These are phyloP conservation scores for Toxicodendron radicans DNA, from an alignment of 345 rosid genomes.

Conservation along the genomic window DNA sequence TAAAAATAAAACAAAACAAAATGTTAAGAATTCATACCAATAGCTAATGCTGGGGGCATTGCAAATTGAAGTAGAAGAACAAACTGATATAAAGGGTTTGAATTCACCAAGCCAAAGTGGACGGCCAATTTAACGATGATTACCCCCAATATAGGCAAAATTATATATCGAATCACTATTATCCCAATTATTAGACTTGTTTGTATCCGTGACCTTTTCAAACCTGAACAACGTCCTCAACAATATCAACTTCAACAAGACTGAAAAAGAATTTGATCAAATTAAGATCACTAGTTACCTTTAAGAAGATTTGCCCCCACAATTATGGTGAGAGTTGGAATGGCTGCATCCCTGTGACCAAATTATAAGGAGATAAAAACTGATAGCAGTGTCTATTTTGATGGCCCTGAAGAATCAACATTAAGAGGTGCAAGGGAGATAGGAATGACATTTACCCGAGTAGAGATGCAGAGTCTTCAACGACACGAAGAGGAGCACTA, in stretches of 20 bases:
- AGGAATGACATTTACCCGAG: constrained; percentile 25
- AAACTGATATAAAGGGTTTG: constrained; percentile 46
- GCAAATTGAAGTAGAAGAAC: constrained; percentile 57
- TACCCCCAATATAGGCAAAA: constrained; percentile 39
- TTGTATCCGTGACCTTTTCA: constrained; percentile 37
- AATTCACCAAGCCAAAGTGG: constrained; percentile 31
- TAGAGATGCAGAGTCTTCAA: constrained; percentile 26
- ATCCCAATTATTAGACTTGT: constrained; percentile 33
- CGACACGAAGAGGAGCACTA: constrained; percentile 34
- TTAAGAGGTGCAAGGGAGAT: not conserved
- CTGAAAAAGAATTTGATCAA: not conserved
- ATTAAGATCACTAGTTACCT: constrained; percentile 14
- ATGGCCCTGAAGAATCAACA: not conserved
- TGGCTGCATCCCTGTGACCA: constrained; percentile 40
- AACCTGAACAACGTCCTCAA: constrained; percentile 31
- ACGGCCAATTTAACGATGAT: constrained; percentile 34
- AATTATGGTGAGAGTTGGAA: constrained; percentile 40
- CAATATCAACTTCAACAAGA: not conserved
- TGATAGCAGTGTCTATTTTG: not conserved
- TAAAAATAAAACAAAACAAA: not conserved
- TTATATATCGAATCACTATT: constrained; percentile 32
- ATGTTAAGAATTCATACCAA: constrained; percentile 25
- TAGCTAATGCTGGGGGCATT: constrained; percentile 51
- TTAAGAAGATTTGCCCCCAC: constrained; percentile 53
- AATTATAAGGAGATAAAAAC: not conserved